A percentile compares a stretch with the other conserved stretches of the same genome.
These are phyloP conservation scores for Skeletonema costatum DNA, from an alignment of 108 stramenopile genomes.

Conservation along the genomic window DNA sequence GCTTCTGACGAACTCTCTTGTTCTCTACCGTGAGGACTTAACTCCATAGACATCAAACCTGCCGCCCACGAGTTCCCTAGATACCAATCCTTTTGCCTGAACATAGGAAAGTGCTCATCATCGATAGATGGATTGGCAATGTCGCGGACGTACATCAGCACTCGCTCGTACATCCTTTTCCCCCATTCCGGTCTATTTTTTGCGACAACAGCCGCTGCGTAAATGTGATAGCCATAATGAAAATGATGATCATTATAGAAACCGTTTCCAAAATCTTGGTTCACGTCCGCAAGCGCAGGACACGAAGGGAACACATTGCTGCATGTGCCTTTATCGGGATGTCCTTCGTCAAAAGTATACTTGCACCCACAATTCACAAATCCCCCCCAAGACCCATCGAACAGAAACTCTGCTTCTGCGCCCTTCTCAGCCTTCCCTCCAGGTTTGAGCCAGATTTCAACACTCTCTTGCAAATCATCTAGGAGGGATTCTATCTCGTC, in stretches of 20 bases:
- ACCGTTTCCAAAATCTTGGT: conserved; percentile 90
- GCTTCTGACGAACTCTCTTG: conserved; percentile 95
- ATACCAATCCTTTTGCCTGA: conserved; percentile 90
- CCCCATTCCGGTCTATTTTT: conserved; percentile 91
- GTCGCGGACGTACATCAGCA: conserved; percentile 85
- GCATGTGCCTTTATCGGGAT: conserved; percentile 50
- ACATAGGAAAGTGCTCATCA: conserved; percentile 87
- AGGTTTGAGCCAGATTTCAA: conserved; percentile 87
- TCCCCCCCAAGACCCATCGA: conserved; percentile 90
- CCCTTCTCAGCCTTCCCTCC: conserved; percentile 73
- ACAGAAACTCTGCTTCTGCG: conserved; percentile 85
- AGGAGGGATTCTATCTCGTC: conserved; percentile 59
- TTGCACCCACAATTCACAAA: conserved; percentile 91
- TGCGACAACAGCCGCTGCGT: conserved; percentile 88
- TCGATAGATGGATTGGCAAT: conserved; percentile 91
- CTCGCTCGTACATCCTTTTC: conserved; percentile 75
- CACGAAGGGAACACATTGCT: conserved; percentile 80
- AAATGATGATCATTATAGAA: conserved; percentile 37
- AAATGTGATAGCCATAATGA: conserved; percentile 88
- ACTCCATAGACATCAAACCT: conserved; percentile 76
- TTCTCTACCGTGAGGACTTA: conserved; percentile 91
- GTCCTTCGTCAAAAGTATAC: conserved; percentile 54
- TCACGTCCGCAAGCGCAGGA: conserved; percentile 83
- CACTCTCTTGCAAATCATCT: conserved; percentile 59
- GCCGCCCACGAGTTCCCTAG: conserved; percentile 94